Evolutionary conservation across 2,329 filamentous ascomycete genomes (phyloP), one percentile per base, ranked within the genome.

Genomic region (Aspergillus sp.): DNA sequence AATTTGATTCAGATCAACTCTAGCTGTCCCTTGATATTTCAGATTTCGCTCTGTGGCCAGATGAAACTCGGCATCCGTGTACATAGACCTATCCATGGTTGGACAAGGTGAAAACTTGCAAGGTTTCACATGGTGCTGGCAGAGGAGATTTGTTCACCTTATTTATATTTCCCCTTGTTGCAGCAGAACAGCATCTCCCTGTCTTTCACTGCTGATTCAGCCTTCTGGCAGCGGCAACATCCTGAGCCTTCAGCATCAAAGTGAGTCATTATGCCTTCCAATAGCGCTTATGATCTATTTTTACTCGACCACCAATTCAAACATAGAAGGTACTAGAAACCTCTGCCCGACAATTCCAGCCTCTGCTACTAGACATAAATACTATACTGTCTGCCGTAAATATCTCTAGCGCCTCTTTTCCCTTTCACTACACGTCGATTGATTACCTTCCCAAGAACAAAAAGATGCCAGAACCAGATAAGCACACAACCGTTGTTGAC

Each of bases 401-500:
- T 32, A 32, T 32, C 33, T n/a, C 4, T 35, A 4, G 10, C 33
- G 10, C 33, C 33, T 35, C 33, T 5, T 35, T 35, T 35, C 10
- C 33, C 33, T 35, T 35, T 35, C 33, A 35, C 33, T 35, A 35
- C 33, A 35, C 7, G 33, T 35, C 33, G n/a, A n/a, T n/a, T n/a
- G 33, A 35, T 10, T 10, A 35, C 33, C 9, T 35, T 35, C 33
- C 33, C 33, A 35, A 35, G 10, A 6, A 5, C 5, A 35, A 35
- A 35, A 35, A n/a, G 33, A 35, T 35, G 57, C 64, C 30, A 60
- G 59, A 47, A 63, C 59, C 42, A 51, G 46, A 47, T 53, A 64
- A 35, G 59, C 55, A 48, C 29, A 32, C 29, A 32, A 32, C 29
- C 29, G 29, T 32, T 5, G 29, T 32, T 8, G 29, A 32, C 29